phyloP scores from a whole-genome alignment of 345 rosid genomes.

The Aethionema arabicum region DNA sequence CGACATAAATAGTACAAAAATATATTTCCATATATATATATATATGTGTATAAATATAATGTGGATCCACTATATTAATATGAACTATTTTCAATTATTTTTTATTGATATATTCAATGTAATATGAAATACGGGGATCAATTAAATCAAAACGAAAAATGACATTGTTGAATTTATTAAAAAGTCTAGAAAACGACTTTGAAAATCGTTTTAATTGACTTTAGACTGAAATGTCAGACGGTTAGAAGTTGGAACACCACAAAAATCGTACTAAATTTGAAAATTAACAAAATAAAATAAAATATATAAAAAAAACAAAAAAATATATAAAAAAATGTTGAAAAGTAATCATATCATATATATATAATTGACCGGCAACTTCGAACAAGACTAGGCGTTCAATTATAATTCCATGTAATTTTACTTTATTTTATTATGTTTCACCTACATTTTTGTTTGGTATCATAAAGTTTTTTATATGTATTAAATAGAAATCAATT shows the following conservation, averaged over 20 bases:
- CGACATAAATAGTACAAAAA: neutral
- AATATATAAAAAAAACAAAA: no score
- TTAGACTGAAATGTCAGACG: slow-evolving; percentile 2
- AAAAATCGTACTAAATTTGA: no score
- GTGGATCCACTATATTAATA: no score
- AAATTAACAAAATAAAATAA: no score
- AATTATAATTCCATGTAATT: no score
- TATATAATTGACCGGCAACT: slow-evolving; percentile 9
- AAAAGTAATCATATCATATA: slow-evolving; percentile 21
- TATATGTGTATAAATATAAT: neutral
- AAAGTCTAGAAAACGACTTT: neutral
- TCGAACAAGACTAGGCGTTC: neutral
- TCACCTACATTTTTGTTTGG: no score
- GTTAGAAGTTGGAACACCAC: slow-evolving; percentile 25
- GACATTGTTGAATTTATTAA: slow-evolving; percentile 10
- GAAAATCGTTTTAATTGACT: neutral
- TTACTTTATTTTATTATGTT: no score
- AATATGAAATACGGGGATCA: neutral
- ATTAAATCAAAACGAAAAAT: neutral
- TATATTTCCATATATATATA: neutral
- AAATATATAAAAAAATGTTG: slow-evolving; percentile 24
- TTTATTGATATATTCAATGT: neutral
- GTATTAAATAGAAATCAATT: no score
- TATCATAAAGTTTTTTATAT: no score
- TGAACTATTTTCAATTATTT: no score